Evolutionary conservation across 108 stramenopile species (phyloP).

Genomic region (Hondaea fermentalgiana): DNA sequence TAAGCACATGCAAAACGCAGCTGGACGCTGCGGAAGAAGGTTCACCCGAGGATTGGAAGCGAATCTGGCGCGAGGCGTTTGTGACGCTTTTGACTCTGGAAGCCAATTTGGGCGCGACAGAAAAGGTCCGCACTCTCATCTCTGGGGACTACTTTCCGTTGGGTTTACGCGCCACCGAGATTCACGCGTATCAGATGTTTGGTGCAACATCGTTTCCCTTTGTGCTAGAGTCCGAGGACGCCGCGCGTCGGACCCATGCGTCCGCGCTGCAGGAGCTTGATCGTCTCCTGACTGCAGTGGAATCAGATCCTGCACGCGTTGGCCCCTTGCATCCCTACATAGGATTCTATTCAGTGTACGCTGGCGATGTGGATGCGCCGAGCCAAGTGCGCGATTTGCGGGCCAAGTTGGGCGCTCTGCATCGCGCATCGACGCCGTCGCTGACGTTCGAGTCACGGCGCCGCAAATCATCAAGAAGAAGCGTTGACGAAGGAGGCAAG

Average conservation of each 20-base stretch:
- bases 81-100: background rate
- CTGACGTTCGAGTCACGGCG: background rate
- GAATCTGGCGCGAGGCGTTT: background rate
- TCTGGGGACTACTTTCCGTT: background rate
- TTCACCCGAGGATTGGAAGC: background rate
- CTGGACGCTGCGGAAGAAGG: background rate
- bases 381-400: background rate
- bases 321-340: background rate
- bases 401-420: background rate
- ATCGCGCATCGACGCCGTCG: background rate
- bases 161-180: background rate
- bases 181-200: background rate
- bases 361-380: background rate
- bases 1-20: background rate
- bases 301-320: background rate
- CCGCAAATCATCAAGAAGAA: background rate
- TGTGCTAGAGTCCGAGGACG: background rate
- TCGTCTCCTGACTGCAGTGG: background rate
- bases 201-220: background rate
- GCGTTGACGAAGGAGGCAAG: background rate
- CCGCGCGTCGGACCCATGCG: background rate
- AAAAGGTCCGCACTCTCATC: background rate
- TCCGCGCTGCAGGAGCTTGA: background rate
- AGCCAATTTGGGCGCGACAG: background rate
- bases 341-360: background rate